Evolutionary conservation across 2,329 filamentous ascomycete genomes (phyloP).

Genomic region (Dryadomyces quercus-mongolicae): DNA sequence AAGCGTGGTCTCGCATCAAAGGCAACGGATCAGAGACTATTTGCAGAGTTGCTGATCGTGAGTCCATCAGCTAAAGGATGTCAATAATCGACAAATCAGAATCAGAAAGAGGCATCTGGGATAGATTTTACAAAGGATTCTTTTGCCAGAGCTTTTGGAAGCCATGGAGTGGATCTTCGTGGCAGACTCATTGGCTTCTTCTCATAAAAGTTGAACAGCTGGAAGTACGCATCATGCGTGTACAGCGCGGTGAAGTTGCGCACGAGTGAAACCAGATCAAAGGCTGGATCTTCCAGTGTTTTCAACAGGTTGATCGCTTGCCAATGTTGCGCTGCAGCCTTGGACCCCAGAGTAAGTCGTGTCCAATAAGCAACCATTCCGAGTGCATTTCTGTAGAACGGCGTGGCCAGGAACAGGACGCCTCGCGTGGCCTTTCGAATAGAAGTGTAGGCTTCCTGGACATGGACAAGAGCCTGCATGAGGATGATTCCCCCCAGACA

Average conservation of each 20-base stretch:
- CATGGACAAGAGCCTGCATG: constrained; percentile 16
- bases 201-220: constrained; percentile 16
- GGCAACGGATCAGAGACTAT: constrained; percentile 14
- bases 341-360: constrained; percentile 9
- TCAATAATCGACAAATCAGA: constrained; percentile 2
- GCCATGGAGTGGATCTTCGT: constrained; percentile 8
- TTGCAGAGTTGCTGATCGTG: constrained; percentile 14
- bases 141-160: background rate
- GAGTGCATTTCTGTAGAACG: constrained; percentile 18
- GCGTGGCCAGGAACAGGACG: constrained; percentile 18
- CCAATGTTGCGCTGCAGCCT: constrained; percentile 8
- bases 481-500: constrained; percentile 21
- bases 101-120: background rate
- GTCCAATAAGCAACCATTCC: constrained; percentile 14
- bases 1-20: constrained; percentile 14
- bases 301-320: constrained; percentile 11
- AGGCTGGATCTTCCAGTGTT: constrained; percentile 8
- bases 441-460: background rate
- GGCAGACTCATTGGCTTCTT: constrained; percentile 11
- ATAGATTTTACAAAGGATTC: background rate
- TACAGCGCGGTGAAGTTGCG: constrained; percentile 12
- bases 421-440: constrained; percentile 13
- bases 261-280: constrained; percentile 12
- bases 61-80: constrained; percentile 14
- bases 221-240: constrained; percentile 1